Evolutionary conservation across 176 grass and related monocot species (phyloP), one percentile per base, ranked within the genome.

Genomic region (Areca catechu): DNA sequence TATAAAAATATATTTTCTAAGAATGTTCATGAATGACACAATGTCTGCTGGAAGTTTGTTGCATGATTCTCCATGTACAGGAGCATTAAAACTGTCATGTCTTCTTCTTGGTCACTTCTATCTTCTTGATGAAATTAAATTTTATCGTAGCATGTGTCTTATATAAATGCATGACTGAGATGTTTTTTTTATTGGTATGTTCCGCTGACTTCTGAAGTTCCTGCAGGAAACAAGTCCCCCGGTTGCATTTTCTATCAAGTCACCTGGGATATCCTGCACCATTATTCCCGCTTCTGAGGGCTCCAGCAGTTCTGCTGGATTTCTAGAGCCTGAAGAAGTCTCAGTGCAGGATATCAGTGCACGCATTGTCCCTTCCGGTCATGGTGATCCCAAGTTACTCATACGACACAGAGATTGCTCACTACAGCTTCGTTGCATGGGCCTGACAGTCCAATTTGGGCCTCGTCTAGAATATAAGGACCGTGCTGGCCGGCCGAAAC

Each of bases 171-270:
- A 43, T 14, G 34, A 43, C 34, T 3, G 34, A 43, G 34, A 43
- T 3, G 1, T 43, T 12, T 43, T 43, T 4, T 43, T 43, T 43
- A 43, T 43, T 12, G 34, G 34, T 43, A 12, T 43, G 7, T 12
- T 9, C 7, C 10, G 34, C 34, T 43, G 34, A 43, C 7, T 43
- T 48, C 34, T 48, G 15, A 12, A 20, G 19, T 22, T 67, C 29
- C 15, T 54, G 20, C 78, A 98, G 93, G 93, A 98, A 73, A 69
- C 83, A 77, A 98, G 81, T 80, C 78, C 89, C 63, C 87, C 84
- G 51, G 81, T 88, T 55, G 58, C 83, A 25, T 81, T 88, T 65
- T 82, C 69, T 73, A 49, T 43, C 34, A 43, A 43, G 2, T 12
- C 34, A 43, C 34, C 34, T 43, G 65, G 20, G n/a, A 48, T 34